Conservation (phyloP, 306 rosid species). For the Malus fusca region DNA sequence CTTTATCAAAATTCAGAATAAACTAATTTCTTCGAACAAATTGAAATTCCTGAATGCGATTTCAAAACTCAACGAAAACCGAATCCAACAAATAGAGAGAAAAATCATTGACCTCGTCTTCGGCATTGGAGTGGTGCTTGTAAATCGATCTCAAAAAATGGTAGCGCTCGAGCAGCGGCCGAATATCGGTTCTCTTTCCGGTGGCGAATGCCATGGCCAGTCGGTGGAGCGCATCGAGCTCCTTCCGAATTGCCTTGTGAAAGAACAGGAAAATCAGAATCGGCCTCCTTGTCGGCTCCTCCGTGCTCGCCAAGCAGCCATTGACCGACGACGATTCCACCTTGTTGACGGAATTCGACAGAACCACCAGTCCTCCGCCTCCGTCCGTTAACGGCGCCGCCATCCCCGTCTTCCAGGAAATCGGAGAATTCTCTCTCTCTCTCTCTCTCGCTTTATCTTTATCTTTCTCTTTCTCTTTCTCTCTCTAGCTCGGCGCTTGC, state of each 20-base stretch:
- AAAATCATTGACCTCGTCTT: conserved; percentile 76
- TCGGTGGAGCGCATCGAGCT: conserved; percentile 81
- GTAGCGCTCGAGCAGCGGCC: conserved; percentile 60
- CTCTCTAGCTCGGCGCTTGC: neutral
- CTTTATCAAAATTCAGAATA: neutral
- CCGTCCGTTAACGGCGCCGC: conserved; percentile 69
- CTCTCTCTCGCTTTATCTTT: neutral
- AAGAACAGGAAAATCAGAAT: conserved; percentile 81
- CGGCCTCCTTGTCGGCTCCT: conserved; percentile 54
- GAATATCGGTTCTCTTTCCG: conserved; percentile 58
- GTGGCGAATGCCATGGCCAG: conserved; percentile 85
- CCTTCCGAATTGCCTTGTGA: conserved; percentile 84
- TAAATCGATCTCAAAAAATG: conserved; percentile 83
- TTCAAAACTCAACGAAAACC: neutral
- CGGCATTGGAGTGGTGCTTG: conserved; percentile 92
- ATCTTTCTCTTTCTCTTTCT: neutral
- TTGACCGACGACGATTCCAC: conserved; percentile 49
- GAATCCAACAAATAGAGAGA: neutral
- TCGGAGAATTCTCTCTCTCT: neutral
- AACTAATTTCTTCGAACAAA: neutral
- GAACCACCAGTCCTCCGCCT: conserved; percentile 78
- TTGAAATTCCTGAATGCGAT: neutral
- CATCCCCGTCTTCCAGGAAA: conserved; percentile 31
- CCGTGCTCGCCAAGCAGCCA: conserved; percentile 40
- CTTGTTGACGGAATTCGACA: conserved; percentile 51